Conservation (phyloP, 108 stramenopile species). For the Nitzschia putrida region DNA sequence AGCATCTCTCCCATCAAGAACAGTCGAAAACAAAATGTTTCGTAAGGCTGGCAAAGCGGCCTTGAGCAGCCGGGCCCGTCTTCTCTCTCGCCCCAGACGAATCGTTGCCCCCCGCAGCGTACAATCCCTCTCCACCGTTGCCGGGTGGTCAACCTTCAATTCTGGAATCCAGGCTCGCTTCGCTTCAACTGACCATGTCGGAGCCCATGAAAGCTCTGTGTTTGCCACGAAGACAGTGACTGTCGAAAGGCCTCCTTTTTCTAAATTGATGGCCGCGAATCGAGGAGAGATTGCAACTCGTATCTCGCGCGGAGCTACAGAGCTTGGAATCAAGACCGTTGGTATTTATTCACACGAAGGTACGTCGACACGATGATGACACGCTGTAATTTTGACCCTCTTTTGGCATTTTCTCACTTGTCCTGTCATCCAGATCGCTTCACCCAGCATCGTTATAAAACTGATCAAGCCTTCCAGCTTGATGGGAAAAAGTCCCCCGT, state of each 20-base stretch:
- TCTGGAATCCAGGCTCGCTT: slow-evolving; percentile 1
- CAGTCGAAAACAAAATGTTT: not conserved
- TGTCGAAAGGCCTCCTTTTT: slow-evolving; percentile 55
- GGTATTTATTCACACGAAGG: slow-evolving; percentile 90
- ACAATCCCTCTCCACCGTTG: slow-evolving; percentile 11
- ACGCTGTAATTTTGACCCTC: not conserved
- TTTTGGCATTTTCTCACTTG: not conserved
- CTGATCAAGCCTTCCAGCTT: slow-evolving; percentile 84
- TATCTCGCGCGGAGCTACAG: slow-evolving; percentile 76
- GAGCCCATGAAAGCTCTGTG: not conserved
- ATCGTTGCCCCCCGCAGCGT: not conserved
- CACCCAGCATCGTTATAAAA: slow-evolving; percentile 96
- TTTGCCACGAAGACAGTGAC: slow-evolving; percentile 35
- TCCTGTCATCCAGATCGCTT: slow-evolving; percentile 67
- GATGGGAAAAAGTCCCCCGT: slow-evolving; percentile 71
- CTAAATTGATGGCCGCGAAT: slow-evolving; percentile 85
- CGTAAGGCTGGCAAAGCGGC: slow-evolving; percentile 6
- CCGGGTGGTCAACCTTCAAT: slow-evolving; percentile 17
- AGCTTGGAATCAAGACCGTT: slow-evolving; percentile 74
- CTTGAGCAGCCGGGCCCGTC: not conserved
- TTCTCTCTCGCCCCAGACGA: not conserved
- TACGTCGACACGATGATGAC: slow-evolving; percentile 7
- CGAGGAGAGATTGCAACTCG: slow-evolving; percentile 81
- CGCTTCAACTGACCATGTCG: slow-evolving; percentile 11
- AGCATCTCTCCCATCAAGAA: no score